These are phyloP conservation scores for Gryganskiella cystojenkinii DNA, from an alignment of 192 early-diverging fungal genomes.

Conservation along the genomic window DNA sequence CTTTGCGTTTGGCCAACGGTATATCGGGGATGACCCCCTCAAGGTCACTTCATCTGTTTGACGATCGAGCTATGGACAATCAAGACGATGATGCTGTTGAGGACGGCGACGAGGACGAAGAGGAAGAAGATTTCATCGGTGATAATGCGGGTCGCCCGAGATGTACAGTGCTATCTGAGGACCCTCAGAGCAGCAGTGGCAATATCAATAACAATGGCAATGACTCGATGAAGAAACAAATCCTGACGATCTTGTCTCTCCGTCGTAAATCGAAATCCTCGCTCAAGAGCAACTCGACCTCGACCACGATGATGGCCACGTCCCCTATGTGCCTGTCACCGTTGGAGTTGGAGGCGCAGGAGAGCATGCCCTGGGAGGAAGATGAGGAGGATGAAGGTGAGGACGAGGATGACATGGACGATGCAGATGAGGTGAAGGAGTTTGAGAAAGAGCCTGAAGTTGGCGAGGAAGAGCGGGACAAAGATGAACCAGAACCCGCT, in stretches of 20 bases:
- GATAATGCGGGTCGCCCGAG: no score
- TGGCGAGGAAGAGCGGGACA: background rate
- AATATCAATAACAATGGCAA: background rate
- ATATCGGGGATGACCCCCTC: conserved; percentile 7
- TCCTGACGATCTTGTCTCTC: conserved; percentile 21
- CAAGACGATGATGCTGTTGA: background rate
- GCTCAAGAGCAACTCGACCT: background rate
- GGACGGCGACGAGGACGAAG: no score
- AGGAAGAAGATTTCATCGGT: no score
- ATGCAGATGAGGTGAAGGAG: background rate
- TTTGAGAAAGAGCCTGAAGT: no score
- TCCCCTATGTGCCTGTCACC: conserved; percentile 21
- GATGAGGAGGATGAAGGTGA: conserved; percentile 9
- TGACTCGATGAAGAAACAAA: conserved; percentile 21
- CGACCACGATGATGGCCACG: background rate
- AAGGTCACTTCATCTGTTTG: background rate
- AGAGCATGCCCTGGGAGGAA: conserved; percentile 4
- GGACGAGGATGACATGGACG: background rate
- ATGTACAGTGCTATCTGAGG: no score
- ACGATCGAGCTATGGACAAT: background rate
- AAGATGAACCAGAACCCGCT: conserved; percentile 4
- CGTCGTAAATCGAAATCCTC: conserved; percentile 1
- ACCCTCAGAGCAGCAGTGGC: background rate
- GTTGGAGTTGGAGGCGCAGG: conserved; percentile 44
- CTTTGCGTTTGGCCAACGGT: conserved; percentile 25